These are phyloP conservation scores for Xylaria sp. DNA, from an alignment of 2,329 filamentous ascomycete species.

Conservation along the genomic window DNA sequence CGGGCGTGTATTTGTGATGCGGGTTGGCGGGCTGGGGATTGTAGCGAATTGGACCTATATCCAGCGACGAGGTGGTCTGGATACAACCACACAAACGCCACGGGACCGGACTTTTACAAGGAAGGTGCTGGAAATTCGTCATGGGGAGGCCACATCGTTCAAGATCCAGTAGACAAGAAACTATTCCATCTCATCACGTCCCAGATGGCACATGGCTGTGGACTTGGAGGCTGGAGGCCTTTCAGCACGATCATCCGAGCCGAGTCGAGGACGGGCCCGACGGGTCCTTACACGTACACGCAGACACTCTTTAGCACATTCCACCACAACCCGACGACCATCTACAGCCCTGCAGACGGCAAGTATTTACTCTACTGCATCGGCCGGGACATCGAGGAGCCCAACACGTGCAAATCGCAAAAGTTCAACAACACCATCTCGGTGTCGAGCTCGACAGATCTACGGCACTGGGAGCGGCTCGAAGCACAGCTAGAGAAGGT, in stretches of 20 bases:
- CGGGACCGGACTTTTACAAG: constrained; percentile 36
- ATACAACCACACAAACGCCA: constrained; percentile 52
- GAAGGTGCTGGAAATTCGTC: constrained; percentile 47
- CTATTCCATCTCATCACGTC: constrained; percentile 54
- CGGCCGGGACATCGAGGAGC: constrained; percentile 42
- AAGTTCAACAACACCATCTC: constrained; percentile 42
- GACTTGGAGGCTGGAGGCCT: constrained; percentile 53
- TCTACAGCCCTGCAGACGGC: constrained; percentile 51
- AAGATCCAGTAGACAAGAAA: constrained; percentile 45
- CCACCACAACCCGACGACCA: constrained; percentile 52
- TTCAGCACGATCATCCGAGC: constrained; percentile 52
- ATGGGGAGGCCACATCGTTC: constrained; percentile 54
- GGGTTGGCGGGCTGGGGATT: constrained; percentile 52
- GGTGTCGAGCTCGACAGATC: constrained; percentile 38
- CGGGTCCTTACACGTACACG: constrained; percentile 51
- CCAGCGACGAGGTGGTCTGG: constrained; percentile 48
- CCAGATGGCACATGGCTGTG: constrained; percentile 53
- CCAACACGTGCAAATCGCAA: constrained; percentile 33
- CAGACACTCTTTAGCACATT: constrained; percentile 50
- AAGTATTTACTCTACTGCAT: constrained; percentile 54
- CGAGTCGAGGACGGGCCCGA: constrained; percentile 50
- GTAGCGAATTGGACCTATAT: constrained; percentile 51
- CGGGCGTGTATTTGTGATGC: constrained; percentile 43
- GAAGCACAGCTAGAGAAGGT: constrained; percentile 29
- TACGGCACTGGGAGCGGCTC: constrained; percentile 29